Evolutionary conservation across 495 filamentous ascomycete species (phyloP), one percentile per base, ranked within the genome.

Genomic region (Penicillium chermesinum): DNA sequence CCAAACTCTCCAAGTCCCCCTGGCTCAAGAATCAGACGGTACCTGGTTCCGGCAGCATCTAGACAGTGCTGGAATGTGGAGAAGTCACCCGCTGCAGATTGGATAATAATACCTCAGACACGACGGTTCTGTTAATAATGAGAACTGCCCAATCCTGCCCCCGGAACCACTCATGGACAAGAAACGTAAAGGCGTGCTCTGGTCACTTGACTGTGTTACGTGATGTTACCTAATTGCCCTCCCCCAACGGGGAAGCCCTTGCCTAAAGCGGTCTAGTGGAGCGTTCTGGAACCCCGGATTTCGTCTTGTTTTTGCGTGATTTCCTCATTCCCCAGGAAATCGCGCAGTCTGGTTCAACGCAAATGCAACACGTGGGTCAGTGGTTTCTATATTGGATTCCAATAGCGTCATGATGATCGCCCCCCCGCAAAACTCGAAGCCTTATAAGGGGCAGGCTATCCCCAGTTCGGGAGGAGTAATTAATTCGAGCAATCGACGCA

Each of bases 321-420:
- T 30, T 30, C 25, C 25, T 30, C 25, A 30, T 30, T 30, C 25
- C 25, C 25, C 25, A 30, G 5, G 25, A 30, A 30, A 30, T 30
- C 25, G 25, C 25, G 25, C 25, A 30, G 10, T 4, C 25, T 30
- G 25, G 25, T 30, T 30, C 25, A 30, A 30, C 10, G 25, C 25
- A 30, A 30, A 30, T 30, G 25, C 25, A 30, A 30, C 25, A 30
- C 25, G 25, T 30, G 25, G 25, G 10, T 30, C 25, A 10, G 10
- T 5, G 21, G 10, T 10, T 30, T 36, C 13, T 10, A 14, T 36
- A 17, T 20, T 39, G 33, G 47, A 12, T 40, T 16, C 4, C 30
- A 50, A 55, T 55, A 51, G 52, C 48, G 48, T 55, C 48, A 55
- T 55, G 20, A 50, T 46, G 52, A 55, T 55, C 47, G 36, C 16